These are phyloP conservation scores for Fusarium virguliforme DNA, from an alignment of 2,329 filamentous ascomycete species.

Conservation along the genomic window DNA sequence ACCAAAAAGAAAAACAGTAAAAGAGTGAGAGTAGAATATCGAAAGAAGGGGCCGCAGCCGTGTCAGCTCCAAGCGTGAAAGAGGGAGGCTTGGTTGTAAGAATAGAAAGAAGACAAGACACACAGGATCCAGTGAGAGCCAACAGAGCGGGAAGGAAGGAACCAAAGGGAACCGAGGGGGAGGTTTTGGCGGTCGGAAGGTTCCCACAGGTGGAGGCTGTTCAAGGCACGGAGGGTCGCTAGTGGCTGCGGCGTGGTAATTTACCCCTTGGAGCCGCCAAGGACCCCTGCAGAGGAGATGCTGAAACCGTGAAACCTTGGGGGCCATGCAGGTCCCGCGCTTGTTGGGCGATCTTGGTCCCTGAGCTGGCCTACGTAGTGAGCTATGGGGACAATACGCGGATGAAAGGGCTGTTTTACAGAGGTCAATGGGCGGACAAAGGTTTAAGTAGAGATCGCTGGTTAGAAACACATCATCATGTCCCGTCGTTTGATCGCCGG, in stretches of 20 bases:
- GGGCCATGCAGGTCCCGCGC: slow-evolving; percentile 22
- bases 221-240: slow-evolving; percentile 23
- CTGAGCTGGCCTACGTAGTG: background rate
- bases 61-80: slow-evolving; percentile 15
- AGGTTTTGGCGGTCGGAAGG: slow-evolving; percentile 6
- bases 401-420: background rate
- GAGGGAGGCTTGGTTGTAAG: slow-evolving; percentile 2
- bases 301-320: slow-evolving; percentile 49
- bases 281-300: slow-evolving; percentile 22
- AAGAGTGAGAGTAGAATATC: slow-evolving; percentile 27
- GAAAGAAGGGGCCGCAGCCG: slow-evolving; percentile 36
- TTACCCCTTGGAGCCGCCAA: slow-evolving; percentile 44
- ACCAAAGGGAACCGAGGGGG: slow-evolving; percentile 18
- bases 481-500: slow-evolving; percentile 16
- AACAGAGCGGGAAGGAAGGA: background rate
- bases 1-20: slow-evolving; percentile 18
- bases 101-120: slow-evolving; percentile 4
- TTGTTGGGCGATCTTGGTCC: slow-evolving; percentile 3
- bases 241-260: slow-evolving; percentile 34
- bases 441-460: background rate
- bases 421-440: background rate
- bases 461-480: slow-evolving; percentile 16
- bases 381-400: background rate
- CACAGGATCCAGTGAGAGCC: slow-evolving; percentile 23
- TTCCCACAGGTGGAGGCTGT: background rate